These are phyloP conservation scores for Neocallimastix lanati DNA, from an alignment of 192 early-diverging fungal genomes.

Conservation along the genomic window DNA sequence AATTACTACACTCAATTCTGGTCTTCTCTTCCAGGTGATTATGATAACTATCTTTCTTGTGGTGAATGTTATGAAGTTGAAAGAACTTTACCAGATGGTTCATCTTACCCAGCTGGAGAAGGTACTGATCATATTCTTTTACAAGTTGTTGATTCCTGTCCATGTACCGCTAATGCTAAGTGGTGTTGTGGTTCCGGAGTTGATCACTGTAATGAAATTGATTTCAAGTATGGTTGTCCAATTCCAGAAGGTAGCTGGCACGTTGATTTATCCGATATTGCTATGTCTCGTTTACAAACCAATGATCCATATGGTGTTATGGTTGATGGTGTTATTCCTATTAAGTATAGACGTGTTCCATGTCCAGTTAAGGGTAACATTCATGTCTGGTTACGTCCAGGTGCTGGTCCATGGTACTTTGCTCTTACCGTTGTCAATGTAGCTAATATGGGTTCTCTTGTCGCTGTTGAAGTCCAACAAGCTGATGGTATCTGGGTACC, in stretches of 20 bases:
- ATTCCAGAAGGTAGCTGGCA: not conserved
- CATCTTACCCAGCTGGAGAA: not conserved
- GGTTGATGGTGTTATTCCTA: conserved; percentile 2
- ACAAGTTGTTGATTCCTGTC: conserved; percentile 3
- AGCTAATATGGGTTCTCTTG: conserved; percentile 3
- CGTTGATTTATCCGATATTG: conserved; percentile 5
- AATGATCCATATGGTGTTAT: not conserved
- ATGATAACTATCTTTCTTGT: conserved; percentile 3
- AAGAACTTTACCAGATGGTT: conserved; percentile 1
- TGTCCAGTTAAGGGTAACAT: conserved; percentile 1
- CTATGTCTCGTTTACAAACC: conserved; percentile 4
- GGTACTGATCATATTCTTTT: not conserved
- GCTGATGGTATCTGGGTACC: not conserved
- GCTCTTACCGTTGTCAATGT: conserved; percentile 4
- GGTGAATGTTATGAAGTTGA: conserved; percentile 5
- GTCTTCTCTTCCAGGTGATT: conserved; percentile 4
- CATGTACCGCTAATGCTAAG: conserved; percentile 3
- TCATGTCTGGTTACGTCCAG: conserved; percentile 3
- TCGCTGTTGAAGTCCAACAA: not conserved
- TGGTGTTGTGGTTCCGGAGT: not conserved
- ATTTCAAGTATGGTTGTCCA: conserved; percentile 5
- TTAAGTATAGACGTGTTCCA: not conserved
- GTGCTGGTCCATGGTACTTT: conserved; percentile 1
- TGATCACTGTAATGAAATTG: not conserved
- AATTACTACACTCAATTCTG: conserved; percentile 5